Evolutionary conservation across 345 rosid genomes (phyloP).

Genomic region (Clausena lansium): DNA sequence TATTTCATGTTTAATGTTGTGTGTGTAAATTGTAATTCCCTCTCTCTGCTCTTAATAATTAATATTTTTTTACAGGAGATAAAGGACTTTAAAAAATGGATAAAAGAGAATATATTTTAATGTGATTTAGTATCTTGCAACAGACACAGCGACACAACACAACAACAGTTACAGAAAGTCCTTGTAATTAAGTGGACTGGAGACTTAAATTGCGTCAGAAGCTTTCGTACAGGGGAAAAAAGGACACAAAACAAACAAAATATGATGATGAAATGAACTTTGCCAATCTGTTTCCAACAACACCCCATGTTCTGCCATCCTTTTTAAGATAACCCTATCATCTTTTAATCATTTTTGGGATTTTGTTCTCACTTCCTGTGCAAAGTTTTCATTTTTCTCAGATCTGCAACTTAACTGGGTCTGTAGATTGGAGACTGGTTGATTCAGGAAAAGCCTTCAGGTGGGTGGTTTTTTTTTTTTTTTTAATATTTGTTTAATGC

Average conservation of each 20-base stretch:
- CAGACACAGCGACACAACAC: background rate
- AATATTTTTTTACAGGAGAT: background rate
- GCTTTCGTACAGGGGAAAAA: constrained; percentile 12
- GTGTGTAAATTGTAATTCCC: too few relatives aligned
- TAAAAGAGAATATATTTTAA: background rate
- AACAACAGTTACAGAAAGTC: constrained; percentile 1
- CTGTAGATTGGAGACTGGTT: background rate
- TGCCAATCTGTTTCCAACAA: constrained; percentile 48
- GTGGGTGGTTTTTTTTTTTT: background rate
- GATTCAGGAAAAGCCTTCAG: constrained; percentile 18
- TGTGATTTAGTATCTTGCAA: background rate
- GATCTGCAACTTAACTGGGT: constrained; percentile 27
- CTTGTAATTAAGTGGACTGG: constrained; percentile 7
- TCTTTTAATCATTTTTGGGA: constrained; percentile 12
- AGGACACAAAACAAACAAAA: background rate
- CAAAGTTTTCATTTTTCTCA: constrained; percentile 19
- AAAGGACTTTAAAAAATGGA: background rate
- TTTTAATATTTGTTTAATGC: constrained; percentile 2
- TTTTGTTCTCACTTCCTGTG: constrained; percentile 13
- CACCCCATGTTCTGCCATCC: constrained; percentile 53
- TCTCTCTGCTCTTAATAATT: too few relatives aligned
- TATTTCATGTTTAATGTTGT: too few relatives aligned
- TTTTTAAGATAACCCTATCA: constrained; percentile 38
- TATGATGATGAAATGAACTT: constrained; percentile 22
- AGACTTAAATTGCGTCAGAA: constrained; percentile 25